Percentiles rank a stretch among this genome's conserved stretches.
These are phyloP conservation scores for Metrosideros polymorpha DNA, from an alignment of 441 rosid genomes.

Conservation along the genomic window DNA sequence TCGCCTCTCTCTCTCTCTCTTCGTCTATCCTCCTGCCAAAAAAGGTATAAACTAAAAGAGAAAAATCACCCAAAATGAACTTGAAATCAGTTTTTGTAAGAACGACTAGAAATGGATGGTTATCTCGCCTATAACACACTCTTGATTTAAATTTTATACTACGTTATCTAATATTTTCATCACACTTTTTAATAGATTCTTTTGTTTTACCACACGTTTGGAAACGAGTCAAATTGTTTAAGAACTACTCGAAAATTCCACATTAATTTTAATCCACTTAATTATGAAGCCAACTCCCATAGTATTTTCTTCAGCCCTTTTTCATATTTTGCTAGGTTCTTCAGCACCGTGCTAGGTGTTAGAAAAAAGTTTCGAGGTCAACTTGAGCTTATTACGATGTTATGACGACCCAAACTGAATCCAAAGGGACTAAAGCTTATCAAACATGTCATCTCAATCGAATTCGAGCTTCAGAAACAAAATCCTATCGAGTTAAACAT, in stretches of 20 bases:
- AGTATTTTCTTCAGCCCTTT: background rate
- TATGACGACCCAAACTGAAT: background rate
- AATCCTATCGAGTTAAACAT: background rate
- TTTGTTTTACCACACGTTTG: background rate
- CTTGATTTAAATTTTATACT: background rate
- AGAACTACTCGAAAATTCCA: rapidly evolving
- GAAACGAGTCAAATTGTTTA: background rate
- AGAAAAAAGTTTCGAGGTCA: background rate
- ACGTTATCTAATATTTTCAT: background rate
- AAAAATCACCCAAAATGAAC: background rate
- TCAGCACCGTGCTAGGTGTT: background rate
- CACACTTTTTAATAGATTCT: background rate
- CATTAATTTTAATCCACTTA: background rate
- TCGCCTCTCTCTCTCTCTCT: background rate
- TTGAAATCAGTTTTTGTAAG: background rate
- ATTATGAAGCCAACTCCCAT: background rate
- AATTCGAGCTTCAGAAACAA: background rate
- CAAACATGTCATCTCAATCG: background rate
- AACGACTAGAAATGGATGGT: background rate
- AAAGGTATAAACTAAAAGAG: background rate
- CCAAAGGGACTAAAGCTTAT: background rate
- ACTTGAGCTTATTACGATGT: background rate
- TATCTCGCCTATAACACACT: background rate
- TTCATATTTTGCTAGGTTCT: background rate
- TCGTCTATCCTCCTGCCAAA: background rate